Evolutionary conservation across 1,284 basidiomycete genomes (phyloP), one percentile per base, ranked within the genome.

Genomic region (Pascua guehoae): DNA sequence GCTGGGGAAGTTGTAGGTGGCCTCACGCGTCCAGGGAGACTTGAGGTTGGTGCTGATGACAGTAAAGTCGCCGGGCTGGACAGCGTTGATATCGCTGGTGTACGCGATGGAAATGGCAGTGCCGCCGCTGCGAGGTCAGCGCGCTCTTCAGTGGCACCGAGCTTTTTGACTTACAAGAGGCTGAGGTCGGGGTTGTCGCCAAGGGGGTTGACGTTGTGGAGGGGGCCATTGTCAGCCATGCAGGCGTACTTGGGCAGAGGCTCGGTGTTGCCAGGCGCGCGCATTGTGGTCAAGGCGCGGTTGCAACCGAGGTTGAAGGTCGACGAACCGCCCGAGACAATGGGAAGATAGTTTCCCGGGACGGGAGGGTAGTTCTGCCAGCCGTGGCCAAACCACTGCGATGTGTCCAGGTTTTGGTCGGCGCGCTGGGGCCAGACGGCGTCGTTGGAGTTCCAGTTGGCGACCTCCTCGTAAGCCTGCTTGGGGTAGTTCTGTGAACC

Each of bases 21-120:
- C 41, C 15, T 16, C n/a, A 32, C 56, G 49, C 32, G 39, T 48
- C 51, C 53, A 62, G 12, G 60, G 60, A 8, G 53, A 56, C 12
- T 51, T 85, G 37, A 86, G 83, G 71, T 88, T 88, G 18, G 86
- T 81, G 56, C 82, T 85, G 74, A 89, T 88, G 24, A 89, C 76
- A 2, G 81, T 80, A 60, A 89, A 84, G 72, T 88, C 86, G 42
- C 81, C 81, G 0, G 86, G 87, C 65, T 83, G 71, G 9, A 88
- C 40, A 1, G 18, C n/a, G 41, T 37, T n/a, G 5, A 50, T 38
- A 49, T 62, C 55, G 17, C 44, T 48, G 10, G 48, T 46, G 54
- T 58, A 58, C 5, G 57, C 56, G 49, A 62, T 62, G 11, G 51
- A 51, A 14, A 62, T 51, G 4, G 57, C 54, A 12, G 60, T 53